Percentiles rank a stretch among this genome's conserved stretches.
phyloP scores from a whole-genome alignment of 2,329 filamentous ascomycete species.

The Hymenoscyphus repandus region DNA sequence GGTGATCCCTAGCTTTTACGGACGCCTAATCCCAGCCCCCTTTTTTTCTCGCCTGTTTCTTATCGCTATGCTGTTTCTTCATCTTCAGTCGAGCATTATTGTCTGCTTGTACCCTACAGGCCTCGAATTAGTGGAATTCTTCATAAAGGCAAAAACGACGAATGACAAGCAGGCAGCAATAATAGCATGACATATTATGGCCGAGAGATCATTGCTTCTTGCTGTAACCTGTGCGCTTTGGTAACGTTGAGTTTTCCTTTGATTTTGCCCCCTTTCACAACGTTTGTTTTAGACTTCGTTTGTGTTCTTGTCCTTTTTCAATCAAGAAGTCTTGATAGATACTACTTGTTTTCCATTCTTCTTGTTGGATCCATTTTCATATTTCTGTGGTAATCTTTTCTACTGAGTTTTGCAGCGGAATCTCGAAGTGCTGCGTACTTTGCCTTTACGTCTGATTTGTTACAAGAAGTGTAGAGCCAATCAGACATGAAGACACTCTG shows the following conservation, averaged over 20 bases:
- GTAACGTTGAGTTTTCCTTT: too few relatives aligned
- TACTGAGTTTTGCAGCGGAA: too few relatives aligned
- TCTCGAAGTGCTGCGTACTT: neutral
- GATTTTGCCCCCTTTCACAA: too few relatives aligned
- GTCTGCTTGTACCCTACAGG: slow-evolving; percentile 26
- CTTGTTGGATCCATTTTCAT: too few relatives aligned
- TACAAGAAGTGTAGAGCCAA: neutral
- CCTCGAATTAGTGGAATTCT: neutral
- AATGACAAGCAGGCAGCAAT: neutral
- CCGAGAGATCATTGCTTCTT: too few relatives aligned
- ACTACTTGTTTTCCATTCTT: too few relatives aligned
- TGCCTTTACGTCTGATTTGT: neutral
- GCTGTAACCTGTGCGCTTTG: too few relatives aligned
- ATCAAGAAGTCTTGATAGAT: too few relatives aligned
- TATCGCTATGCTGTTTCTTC: slow-evolving; percentile 31
- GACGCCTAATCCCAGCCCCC: neutral
- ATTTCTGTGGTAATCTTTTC: too few relatives aligned
- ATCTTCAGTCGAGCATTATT: slow-evolving; percentile 25
- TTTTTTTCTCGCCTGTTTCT: slow-evolving; percentile 25
- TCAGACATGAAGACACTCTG: neutral
- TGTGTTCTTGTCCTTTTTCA: too few relatives aligned
- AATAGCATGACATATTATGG: neutral
- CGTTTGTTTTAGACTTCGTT: too few relatives aligned
- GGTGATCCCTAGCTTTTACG: too few relatives aligned
- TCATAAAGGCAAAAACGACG: neutral